Evolutionary conservation across 495 filamentous ascomycete species (phyloP).

Genomic region (Aspergillus wentii): DNA sequence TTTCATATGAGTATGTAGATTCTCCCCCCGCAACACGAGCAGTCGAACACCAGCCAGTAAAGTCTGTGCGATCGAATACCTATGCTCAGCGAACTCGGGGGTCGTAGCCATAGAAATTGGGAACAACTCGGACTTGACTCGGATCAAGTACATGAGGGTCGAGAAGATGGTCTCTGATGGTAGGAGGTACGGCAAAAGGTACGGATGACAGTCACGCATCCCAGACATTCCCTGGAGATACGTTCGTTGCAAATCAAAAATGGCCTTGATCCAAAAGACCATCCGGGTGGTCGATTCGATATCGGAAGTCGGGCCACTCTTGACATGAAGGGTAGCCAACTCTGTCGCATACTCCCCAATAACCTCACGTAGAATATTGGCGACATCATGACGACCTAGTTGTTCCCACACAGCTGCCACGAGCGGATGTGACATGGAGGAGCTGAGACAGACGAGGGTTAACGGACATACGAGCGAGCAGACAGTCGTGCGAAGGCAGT

Average conservation of each 20-base stretch:
- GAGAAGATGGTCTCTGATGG: constrained; percentile 17
- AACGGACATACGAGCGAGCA: too few species aligned
- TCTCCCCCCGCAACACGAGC: constrained; percentile 16
- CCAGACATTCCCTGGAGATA: constrained; percentile 17
- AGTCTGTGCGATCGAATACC: constrained; percentile 16
- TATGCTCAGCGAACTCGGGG: constrained; percentile 10
- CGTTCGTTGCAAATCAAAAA: constrained; percentile 24
- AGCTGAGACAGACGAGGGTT: constrained; percentile 4
- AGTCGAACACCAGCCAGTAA: constrained; percentile 19
- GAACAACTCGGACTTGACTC: constrained; percentile 18
- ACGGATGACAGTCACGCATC: constrained; percentile 12
- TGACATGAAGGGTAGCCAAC: constrained; percentile 12
- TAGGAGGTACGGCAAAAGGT: constrained; percentile 15
- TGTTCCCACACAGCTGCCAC: constrained; percentile 29
- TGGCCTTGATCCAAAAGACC: constrained; percentile 22
- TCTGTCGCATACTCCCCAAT: constrained; percentile 21
- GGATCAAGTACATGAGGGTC: constrained; percentile 21
- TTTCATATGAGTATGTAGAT: constrained; percentile 12
- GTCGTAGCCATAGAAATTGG: constrained; percentile 9
- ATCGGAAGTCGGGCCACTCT: constrained; percentile 10
- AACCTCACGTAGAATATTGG: constrained; percentile 24
- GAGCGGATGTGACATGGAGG: constrained; percentile 25
- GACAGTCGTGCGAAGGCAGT: too few species aligned
- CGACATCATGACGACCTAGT: constrained; percentile 20
- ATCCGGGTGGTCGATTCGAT: constrained; percentile 16